Evolutionary conservation across 306 rosid species (phyloP), one percentile per base, ranked within the genome.

Genomic region (Lablab purpureus): DNA sequence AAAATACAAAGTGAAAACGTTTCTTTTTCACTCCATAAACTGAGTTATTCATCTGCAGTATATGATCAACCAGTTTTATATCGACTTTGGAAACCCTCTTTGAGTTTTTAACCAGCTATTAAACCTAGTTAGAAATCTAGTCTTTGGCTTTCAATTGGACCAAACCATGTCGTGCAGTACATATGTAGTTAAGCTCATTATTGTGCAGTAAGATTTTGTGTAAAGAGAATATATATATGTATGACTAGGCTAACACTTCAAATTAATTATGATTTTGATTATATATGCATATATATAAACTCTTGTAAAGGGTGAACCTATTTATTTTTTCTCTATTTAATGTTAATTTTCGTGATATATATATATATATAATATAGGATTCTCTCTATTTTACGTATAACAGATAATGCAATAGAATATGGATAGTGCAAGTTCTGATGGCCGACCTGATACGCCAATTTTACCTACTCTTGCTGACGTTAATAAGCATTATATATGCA

Each of bases 381-480:
- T 40, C 28, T 51, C 54, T 63, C 64, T 56, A 47, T 37, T 50
- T 59, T 18, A 12, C 32, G 69, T 22, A 30, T 65, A 65, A 73
- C 10, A 73, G 71, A 74, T 77, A 85, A 72, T 62, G 40, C 59
- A 73, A 82, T 84, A 69, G 79, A 84, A 82, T 82, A 82, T 81
- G 59, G 64, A 65, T 64, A 84, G 85, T 82, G 90, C 87, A 71
- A 77, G 73, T 5, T 52, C 43, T 52, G 63, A 84, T 86, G 87
- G 88, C 92, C 87, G 87, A 88, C 92, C 86, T 82, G 88, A 84
- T 86, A 82, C 76, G 78, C 79, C 82, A 80, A 73, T 80, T 87
- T 80, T 76, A 89, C 90, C 92, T 87, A 84, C 88, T 80, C 80
- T 76, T 60, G 73, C 84, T 77, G 81, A 80, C 82, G 82, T 75